These are phyloP conservation scores for Cercospora janseana DNA, from an alignment of 2,329 filamentous ascomycete species.

Conservation along the genomic window DNA sequence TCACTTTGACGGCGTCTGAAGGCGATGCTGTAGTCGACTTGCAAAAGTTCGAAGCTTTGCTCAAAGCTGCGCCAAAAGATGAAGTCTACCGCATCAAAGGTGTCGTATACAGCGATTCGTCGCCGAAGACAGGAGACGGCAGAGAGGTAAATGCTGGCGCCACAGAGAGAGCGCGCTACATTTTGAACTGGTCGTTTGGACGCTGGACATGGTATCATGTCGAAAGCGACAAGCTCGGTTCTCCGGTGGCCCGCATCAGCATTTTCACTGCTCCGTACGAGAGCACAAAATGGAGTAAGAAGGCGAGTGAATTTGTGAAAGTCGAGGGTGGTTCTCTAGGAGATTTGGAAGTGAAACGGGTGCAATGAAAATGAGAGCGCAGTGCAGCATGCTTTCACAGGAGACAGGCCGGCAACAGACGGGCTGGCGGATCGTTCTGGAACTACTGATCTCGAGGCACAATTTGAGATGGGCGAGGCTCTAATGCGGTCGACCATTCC, in stretches of 20 bases:
- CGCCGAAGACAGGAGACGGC: conserved; percentile 43
- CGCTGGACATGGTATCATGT: conserved; percentile 74
- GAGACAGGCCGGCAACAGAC: too few relatives aligned
- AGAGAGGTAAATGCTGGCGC: conserved; percentile 36
- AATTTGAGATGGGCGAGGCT: too few relatives aligned
- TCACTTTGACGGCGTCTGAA: conserved; percentile 55
- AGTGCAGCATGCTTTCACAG: neutral
- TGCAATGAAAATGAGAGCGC: conserved; percentile 29
- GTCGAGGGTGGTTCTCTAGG: conserved; percentile 40
- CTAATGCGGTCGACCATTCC: too few relatives aligned
- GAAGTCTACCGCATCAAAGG: conserved; percentile 95
- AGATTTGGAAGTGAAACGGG: conserved; percentile 50
- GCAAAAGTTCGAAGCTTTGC: conserved; percentile 61
- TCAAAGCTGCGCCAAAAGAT: conserved; percentile 78
- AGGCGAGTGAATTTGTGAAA: conserved; percentile 52
- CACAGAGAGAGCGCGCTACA: conserved; percentile 60
- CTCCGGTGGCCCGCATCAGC: conserved; percentile 66
- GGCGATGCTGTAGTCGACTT: conserved; percentile 56
- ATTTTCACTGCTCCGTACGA: conserved; percentile 72
- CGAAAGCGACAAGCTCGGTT: conserved; percentile 35
- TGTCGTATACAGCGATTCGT: conserved; percentile 50
- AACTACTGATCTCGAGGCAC: too few relatives aligned
- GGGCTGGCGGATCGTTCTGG: too few relatives aligned
- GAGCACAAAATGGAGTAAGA: conserved; percentile 74
- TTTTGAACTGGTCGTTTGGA: conserved; percentile 97